Evolutionary conservation across 352 stramenopile genomes (phyloP).

Genomic region (Phytophthora melonis): DNA sequence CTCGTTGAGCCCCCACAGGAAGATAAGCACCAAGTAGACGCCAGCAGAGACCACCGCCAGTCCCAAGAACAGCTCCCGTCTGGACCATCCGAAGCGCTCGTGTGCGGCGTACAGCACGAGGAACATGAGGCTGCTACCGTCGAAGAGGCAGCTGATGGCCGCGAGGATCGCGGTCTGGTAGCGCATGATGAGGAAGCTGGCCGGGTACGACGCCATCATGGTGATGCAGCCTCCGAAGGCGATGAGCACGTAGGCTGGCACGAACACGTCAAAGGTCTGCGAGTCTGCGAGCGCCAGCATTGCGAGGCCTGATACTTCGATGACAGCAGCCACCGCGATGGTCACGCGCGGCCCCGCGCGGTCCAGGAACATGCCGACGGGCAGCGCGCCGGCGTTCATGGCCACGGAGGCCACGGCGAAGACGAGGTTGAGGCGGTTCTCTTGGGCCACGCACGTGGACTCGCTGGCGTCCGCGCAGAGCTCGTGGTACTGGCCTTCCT

Average conservation of each 20-base stretch:
- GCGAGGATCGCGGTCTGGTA: constrained; percentile 83
- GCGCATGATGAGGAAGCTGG: constrained; percentile 77
- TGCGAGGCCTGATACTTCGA: constrained; percentile 77
- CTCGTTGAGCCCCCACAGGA: constrained; percentile 85
- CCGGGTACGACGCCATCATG: constrained; percentile 84
- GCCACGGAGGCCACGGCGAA: constrained; percentile 84
- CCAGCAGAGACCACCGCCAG: constrained; percentile 50
- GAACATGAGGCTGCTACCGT: constrained; percentile 80
- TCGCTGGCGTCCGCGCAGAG: constrained; percentile 54
- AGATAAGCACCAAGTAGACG: constrained; percentile 73
- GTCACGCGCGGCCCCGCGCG: constrained; percentile 66
- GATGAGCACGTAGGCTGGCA: constrained; percentile 73
- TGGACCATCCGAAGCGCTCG: constrained; percentile 52
- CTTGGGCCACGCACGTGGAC: constrained; percentile 67
- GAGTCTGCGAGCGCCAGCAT: constrained; percentile 82
- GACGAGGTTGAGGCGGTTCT: constrained; percentile 90
- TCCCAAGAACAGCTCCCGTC: constrained; percentile 59
- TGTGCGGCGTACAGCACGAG: constrained; percentile 71
- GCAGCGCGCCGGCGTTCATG: constrained; percentile 81
- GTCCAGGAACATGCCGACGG: constrained; percentile 85
- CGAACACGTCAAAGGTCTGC: constrained; percentile 77
- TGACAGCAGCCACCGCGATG: constrained; percentile 55
- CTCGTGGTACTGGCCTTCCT: constrained; percentile 86
- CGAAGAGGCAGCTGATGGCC: constrained; percentile 82
- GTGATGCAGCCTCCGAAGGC: constrained; percentile 80